Conservation (phyloP, 768 basidiomycete genomes). For the Naematelia encephala region DNA sequence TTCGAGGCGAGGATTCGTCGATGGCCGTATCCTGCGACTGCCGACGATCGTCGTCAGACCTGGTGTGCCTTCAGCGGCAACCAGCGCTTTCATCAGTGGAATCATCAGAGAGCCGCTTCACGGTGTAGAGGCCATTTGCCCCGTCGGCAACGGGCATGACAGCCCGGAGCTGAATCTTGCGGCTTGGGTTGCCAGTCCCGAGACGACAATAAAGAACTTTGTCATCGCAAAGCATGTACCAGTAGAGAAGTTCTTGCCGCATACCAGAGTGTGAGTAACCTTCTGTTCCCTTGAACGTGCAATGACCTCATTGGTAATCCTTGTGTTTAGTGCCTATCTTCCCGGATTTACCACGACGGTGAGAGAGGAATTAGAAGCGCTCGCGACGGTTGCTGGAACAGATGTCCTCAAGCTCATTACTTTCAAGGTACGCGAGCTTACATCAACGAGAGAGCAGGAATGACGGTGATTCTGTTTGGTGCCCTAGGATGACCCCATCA, state of each 20-base stretch:
- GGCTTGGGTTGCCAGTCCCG: constrained; percentile 47
- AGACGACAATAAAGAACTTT: constrained; percentile 49
- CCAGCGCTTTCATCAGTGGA: constrained; percentile 62
- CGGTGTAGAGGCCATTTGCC: constrained; percentile 57
- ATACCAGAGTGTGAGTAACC: constrained; percentile 31
- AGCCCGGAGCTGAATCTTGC: constrained; percentile 41
- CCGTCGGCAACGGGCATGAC: constrained; percentile 52
- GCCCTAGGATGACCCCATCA: constrained; percentile 45
- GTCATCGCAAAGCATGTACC: constrained; percentile 49
- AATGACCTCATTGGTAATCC: constrained; percentile 3
- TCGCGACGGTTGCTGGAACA: constrained; percentile 42
- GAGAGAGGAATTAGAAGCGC: constrained; percentile 46
- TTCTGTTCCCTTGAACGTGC: too few species aligned
- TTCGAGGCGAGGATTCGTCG: constrained; percentile 59
- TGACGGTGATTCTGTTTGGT: not conserved
- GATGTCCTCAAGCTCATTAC: constrained; percentile 47
- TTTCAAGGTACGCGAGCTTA: constrained; percentile 29
- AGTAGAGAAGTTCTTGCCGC: constrained; percentile 39
- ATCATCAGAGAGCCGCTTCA: constrained; percentile 62
- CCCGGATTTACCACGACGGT: constrained; percentile 49
- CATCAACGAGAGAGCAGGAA: not conserved
- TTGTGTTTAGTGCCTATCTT: constrained; percentile 29
- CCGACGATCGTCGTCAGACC: constrained; percentile 63
- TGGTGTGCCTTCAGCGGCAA: constrained; percentile 59
- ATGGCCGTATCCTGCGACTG: constrained; percentile 61